Evolutionary conservation across 2,329 filamentous ascomycete species (phyloP).

Genomic region (Fonsecaea multimorphosa): DNA sequence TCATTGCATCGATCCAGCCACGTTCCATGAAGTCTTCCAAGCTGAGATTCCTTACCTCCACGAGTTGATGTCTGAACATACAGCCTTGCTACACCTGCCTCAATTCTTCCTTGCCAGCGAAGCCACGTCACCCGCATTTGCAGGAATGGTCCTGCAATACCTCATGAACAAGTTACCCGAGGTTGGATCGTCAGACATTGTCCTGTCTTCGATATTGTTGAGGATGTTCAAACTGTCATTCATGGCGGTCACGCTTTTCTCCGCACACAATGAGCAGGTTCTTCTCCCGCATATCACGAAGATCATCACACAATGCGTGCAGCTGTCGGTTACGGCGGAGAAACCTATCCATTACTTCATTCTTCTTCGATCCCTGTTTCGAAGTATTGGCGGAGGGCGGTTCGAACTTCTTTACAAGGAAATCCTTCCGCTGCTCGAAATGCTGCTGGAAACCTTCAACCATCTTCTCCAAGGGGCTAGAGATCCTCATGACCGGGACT

Average conservation of each 20-base stretch:
- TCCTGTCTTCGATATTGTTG: slow-evolving; percentile 89
- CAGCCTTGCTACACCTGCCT: slow-evolving; percentile 88
- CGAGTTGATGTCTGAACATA: slow-evolving; percentile 97
- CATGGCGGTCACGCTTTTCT: slow-evolving; percentile 98
- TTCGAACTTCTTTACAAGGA: slow-evolving; percentile 99
- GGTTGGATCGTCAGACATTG: slow-evolving; percentile 88
- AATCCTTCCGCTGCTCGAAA: slow-evolving; percentile 92
- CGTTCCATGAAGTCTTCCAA: slow-evolving; percentile 98
- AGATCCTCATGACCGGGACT: slow-evolving; percentile 86
- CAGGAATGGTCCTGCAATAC: slow-evolving; percentile 96
- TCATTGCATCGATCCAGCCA: slow-evolving; percentile 96
- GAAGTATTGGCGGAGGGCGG: slow-evolving; percentile 94
- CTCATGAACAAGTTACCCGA: slow-evolving; percentile 96
- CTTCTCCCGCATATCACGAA: slow-evolving; percentile 94
- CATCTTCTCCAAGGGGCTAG: slow-evolving; percentile 88
- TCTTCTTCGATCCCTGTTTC: slow-evolving; percentile 86
- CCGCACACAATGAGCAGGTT: slow-evolving; percentile 91
- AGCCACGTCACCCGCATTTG: slow-evolving; percentile 95
- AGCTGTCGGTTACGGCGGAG: slow-evolving; percentile 91
- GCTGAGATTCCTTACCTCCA: slow-evolving; percentile 96
- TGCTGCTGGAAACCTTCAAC: slow-evolving; percentile 96
- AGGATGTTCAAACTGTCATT: slow-evolving; percentile 97
- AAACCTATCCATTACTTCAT: slow-evolving; percentile 99
- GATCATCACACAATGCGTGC: slow-evolving; percentile 96
- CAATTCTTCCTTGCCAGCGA: slow-evolving; percentile 99